These are phyloP conservation scores for Isoetes engelmannii DNA, from an alignment of 83 land plant species.

Conservation along the genomic window DNA sequence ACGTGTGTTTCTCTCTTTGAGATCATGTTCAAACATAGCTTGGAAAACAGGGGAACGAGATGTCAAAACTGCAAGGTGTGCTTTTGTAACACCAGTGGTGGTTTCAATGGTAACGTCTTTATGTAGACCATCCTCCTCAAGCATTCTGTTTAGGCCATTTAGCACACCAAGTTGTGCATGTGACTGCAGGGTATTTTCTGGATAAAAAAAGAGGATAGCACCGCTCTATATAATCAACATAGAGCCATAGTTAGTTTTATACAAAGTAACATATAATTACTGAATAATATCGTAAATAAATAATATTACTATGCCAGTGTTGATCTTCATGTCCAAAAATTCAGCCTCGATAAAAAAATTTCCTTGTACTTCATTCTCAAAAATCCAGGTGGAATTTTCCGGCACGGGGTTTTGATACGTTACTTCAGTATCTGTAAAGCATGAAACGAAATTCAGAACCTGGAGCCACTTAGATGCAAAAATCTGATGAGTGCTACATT, in stretches of 20 bases:
- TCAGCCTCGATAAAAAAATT: conserved; percentile 73
- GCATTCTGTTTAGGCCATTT: conserved; percentile 50
- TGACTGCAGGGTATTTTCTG: conserved; percentile 4
- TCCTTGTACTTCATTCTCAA: conserved; percentile 52
- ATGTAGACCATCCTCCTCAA: conserved; percentile 50
- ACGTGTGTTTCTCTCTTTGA: conserved; percentile 60
- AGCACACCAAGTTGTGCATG: conserved; percentile 41
- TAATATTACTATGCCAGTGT: no score
- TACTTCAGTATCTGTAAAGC: no score
- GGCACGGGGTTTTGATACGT: no score
- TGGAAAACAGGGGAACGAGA: conserved; percentile 69
- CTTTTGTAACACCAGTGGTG: conserved; percentile 48
- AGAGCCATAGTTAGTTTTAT: no score
- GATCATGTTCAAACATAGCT: conserved; percentile 71
- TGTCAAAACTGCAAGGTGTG: conserved; percentile 72
- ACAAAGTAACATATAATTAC: no score
- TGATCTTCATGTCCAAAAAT: conserved; percentile 64
- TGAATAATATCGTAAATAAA: no score
- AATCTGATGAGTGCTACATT: neutral
- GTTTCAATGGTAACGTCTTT: conserved; percentile 62
- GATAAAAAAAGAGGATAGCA: conserved; percentile 53
- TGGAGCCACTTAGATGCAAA: neutral
- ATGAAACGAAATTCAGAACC: no score
- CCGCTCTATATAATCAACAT: conserved; percentile 45
- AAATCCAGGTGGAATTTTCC: conserved; percentile 69